Evolutionary conservation across 768 basidiomycete genomes (phyloP).

Genomic region (Punctularia strigosozonata): DNA sequence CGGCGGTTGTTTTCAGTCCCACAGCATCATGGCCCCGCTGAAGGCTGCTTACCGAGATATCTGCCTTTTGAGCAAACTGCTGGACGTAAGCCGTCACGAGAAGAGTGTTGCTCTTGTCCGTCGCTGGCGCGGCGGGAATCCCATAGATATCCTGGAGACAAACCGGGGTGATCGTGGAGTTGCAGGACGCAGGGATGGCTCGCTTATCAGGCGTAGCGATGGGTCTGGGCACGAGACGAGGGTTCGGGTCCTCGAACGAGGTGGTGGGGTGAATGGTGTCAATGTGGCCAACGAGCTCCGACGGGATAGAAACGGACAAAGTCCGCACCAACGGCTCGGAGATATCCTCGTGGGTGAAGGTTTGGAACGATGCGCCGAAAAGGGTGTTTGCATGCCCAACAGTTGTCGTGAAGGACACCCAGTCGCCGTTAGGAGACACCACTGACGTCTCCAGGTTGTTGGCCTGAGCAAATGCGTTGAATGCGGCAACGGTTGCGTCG

Average conservation of each 20-base stretch:
- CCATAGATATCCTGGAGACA: constrained; percentile 6
- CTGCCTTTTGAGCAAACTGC: constrained; percentile 18
- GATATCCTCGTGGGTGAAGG: constrained; percentile 1
- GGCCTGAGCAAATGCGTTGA: constrained; percentile 15
- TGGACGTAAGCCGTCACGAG: constrained; percentile 20
- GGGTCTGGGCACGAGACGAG: constrained; percentile 1
- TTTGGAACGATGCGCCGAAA: constrained; percentile 21
- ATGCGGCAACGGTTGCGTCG: constrained; percentile 14
- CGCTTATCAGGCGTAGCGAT: no score
- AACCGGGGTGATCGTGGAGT: constrained; percentile 6
- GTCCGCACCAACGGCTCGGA: constrained; percentile 6
- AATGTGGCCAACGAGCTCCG: constrained; percentile 6
- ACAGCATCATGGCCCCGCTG: no score
- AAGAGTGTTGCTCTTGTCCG: constrained; percentile 13
- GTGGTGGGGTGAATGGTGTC: constrained; percentile 10
- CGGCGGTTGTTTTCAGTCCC: no score
- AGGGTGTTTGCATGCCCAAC: constrained; percentile 23
- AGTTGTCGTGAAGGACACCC: constrained; percentile 19
- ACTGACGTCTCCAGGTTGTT: constrained; percentile 14
- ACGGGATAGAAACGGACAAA: constrained; percentile 8
- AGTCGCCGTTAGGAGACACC: constrained; percentile 20
- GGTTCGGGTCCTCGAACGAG: constrained; percentile 3
- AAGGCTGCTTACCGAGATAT: constrained; percentile 13
- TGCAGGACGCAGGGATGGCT: constrained; percentile 6
- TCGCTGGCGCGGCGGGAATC: constrained; percentile 19